Conservation (phyloP, 225 moss, liverwort and hornwort genomes). For the Straminergon stramineum region DNA sequence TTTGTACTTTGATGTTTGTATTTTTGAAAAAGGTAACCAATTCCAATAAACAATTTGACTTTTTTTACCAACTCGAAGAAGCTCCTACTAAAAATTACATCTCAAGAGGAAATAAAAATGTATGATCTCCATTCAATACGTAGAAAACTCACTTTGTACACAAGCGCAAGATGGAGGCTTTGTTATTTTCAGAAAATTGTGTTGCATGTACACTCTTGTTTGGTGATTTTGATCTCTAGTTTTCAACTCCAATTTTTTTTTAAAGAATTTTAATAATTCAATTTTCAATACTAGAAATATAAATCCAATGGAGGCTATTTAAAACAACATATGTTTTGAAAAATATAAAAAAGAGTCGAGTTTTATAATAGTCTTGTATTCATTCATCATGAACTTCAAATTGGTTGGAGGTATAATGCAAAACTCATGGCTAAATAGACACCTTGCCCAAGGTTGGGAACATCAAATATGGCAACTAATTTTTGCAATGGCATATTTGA, state of each 20-base stretch:
- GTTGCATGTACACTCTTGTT: background rate
- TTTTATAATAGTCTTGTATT: too few species aligned
- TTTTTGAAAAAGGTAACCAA: background rate
- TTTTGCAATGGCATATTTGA: background rate
- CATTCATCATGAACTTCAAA: background rate
- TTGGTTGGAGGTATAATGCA: too few species aligned
- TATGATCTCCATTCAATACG: background rate
- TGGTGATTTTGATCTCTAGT: background rate
- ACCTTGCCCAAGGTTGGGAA: too few species aligned
- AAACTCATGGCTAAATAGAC: too few species aligned
- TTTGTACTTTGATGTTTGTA: background rate
- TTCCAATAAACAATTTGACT: rapidly evolving
- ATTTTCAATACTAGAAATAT: background rate
- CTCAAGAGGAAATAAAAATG: background rate
- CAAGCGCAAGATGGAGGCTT: background rate
- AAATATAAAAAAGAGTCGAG: background rate
- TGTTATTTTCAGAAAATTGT: background rate
- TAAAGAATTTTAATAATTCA: background rate
- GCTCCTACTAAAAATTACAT: background rate
- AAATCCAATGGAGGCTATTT: background rate
- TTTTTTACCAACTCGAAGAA: background rate
- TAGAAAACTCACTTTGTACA: background rate
- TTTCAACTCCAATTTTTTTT: background rate
- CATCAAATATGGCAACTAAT: too few species aligned
- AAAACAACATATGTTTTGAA: background rate